These are phyloP conservation scores for Geosmithia flava DNA, from an alignment of 2,329 filamentous ascomycete genomes.

Conservation along the genomic window DNA sequence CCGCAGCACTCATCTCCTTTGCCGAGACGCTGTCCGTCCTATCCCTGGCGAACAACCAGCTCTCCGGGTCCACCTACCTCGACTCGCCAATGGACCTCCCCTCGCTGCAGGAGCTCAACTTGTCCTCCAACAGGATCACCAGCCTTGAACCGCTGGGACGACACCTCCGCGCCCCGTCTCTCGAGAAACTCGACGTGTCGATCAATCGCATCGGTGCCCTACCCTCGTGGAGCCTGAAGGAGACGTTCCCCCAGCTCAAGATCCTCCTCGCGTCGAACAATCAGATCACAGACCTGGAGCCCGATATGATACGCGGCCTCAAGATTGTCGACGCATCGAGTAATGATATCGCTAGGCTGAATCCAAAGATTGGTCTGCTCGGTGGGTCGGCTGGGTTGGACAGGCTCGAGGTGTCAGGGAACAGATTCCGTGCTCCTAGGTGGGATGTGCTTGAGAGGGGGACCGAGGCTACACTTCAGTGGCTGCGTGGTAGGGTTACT, in stretches of 20 bases:
- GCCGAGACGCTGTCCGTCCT: slow-evolving; percentile 58
- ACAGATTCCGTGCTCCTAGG: slow-evolving; percentile 77
- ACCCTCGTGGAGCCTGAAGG: slow-evolving; percentile 43
- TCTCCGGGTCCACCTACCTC: slow-evolving; percentile 54
- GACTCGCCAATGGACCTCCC: slow-evolving; percentile 56
- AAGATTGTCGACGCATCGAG: slow-evolving; percentile 66
- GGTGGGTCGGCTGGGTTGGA: slow-evolving; percentile 32
- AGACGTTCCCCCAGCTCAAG: slow-evolving; percentile 56
- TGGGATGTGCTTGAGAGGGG: slow-evolving; percentile 77
- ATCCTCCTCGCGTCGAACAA: slow-evolving; percentile 71
- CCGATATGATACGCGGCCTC: slow-evolving; percentile 62
- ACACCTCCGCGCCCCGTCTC: slow-evolving; percentile 57
- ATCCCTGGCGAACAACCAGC: slow-evolving; percentile 63
- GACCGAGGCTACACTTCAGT: slow-evolving; percentile 71
- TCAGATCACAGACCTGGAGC: slow-evolving; percentile 58
- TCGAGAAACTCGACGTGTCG: slow-evolving; percentile 70
- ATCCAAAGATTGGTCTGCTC: slow-evolving; percentile 69
- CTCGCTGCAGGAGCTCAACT: slow-evolving; percentile 62
- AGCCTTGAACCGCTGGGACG: slow-evolving; percentile 53
- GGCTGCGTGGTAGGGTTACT: slow-evolving; percentile 67
- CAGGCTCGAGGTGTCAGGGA: slow-evolving; percentile 68
- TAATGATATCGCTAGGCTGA: slow-evolving; percentile 75
- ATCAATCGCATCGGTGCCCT: slow-evolving; percentile 68
- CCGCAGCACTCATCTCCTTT: slow-evolving; percentile 59
- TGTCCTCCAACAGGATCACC: slow-evolving; percentile 63